Evolutionary conservation across 305 asterid genomes (phyloP).

Genomic region (Salvia sclarea): DNA sequence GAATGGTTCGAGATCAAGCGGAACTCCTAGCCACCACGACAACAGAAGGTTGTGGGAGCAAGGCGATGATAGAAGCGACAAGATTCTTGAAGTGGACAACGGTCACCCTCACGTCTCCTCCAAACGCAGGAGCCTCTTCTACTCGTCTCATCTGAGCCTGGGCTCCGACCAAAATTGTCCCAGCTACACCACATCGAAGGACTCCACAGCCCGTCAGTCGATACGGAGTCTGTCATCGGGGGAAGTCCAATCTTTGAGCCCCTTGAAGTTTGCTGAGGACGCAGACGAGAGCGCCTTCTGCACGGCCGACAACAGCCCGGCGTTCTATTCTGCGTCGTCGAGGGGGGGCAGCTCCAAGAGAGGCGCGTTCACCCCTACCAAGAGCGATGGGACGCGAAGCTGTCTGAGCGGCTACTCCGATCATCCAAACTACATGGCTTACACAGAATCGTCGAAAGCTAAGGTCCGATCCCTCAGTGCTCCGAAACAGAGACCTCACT

Average conservation of each 20-base stretch:
- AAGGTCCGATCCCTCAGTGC: constrained; percentile 83
- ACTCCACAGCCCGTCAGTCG: constrained; percentile 52
- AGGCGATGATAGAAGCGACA: constrained; percentile 48
- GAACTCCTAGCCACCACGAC: constrained; percentile 25
- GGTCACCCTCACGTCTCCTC: constrained; percentile 36
- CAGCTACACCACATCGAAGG: constrained; percentile 62
- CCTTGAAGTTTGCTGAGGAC: constrained; percentile 39
- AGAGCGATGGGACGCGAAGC: constrained; percentile 72
- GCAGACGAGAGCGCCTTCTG: constrained; percentile 49
- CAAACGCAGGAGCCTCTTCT: constrained; percentile 51
- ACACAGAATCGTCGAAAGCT: constrained; percentile 78
- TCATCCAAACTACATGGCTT: constrained; percentile 77
- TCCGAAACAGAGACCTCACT: constrained; percentile 73
- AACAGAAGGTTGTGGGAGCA: constrained; percentile 41
- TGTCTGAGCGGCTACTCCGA: constrained; percentile 61
- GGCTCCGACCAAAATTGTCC: constrained; percentile 58
- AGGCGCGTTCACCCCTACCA: constrained; percentile 67
- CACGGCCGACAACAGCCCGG: constrained; percentile 65
- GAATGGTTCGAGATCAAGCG: constrained; percentile 44
- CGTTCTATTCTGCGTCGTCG: constrained; percentile 51
- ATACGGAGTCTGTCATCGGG: constrained; percentile 49
- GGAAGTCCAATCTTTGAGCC: constrained; percentile 60
- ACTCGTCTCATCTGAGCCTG: constrained; percentile 58
- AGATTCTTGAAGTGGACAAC: constrained; percentile 63
- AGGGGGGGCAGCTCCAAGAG: constrained; percentile 41